Base-by-base conservation (phyloP, 192 early-diverging fungal species). In the Rhizophagus clarus region DNA sequence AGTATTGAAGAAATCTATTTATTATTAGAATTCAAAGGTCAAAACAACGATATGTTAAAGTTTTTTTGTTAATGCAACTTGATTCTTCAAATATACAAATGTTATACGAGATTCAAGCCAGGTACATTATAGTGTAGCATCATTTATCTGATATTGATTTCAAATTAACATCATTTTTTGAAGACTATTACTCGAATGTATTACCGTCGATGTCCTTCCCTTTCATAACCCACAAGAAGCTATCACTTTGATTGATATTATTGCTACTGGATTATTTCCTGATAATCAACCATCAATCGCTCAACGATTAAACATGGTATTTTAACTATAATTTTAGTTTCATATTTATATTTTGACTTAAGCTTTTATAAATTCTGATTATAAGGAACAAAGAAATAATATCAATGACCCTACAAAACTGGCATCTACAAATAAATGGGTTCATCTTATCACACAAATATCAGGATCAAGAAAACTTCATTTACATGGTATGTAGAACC, bases 391-490 rank as follows among this genome's bases (percentile, higher is more conserved):
- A 15, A 60, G 29, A 28, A 24, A 61, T 32, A 9, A 49, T 26
- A 32, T 37, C 9, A 71, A 72, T 61, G 32, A 79, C 37, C 66
- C 77, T 34, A 71, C 47, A 51, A 61, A n/a, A 61, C 61, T 71
- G 29, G 61, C 31, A 29, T 51, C n/a, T 47, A 51, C 63, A 32
- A 79, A 79, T 29, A 69, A 71, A 56, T 79, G 77, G 77, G 31
- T 79, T 68, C 32, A 79, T 71, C 29, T 79, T 7, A 56, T 79
- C 11, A 24, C 68, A 6, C 77, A 79, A 70, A 60, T 79, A 64
- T 62, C 77, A 34, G 75, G 75, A 64, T 37, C 62, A 2, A 40
- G 60, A 60, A 79, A 71, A 37, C 49, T 79, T 15, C 26, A n/a
- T 20, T 71, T 79, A 40, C 77, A 79, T 67, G 77, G 77, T 61